Conservation (phyloP, 257 asterid species). For the Gynochthodes officinalis region DNA sequence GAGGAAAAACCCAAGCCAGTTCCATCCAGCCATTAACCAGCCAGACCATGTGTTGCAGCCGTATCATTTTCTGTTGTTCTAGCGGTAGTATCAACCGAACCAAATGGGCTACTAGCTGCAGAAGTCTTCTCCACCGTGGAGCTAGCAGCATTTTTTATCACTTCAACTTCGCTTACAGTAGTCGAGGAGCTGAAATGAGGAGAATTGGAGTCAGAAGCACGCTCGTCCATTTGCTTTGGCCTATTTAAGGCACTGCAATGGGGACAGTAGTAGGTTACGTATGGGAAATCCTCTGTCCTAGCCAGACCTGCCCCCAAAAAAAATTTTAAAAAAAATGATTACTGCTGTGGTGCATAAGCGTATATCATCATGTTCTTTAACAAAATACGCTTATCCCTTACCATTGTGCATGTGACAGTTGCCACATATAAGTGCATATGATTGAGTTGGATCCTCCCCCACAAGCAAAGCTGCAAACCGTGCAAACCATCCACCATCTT, state of each 20-base stretch:
- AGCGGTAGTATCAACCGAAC: constrained; percentile 16
- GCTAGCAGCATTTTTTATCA: constrained; percentile 17
- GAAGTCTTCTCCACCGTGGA: constrained; percentile 13
- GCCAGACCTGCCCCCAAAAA: constrained; percentile 72
- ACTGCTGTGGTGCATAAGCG: background rate
- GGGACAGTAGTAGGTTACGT: constrained; percentile 80
- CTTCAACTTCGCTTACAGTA: constrained; percentile 22
- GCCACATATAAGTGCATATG: constrained; percentile 78
- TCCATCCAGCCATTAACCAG: constrained; percentile 3
- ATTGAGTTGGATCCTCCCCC: constrained; percentile 78
- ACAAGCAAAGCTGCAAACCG: constrained; percentile 82
- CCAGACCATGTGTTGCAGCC: constrained; percentile 10
- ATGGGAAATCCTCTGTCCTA: constrained; percentile 80
- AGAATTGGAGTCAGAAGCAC: constrained; percentile 34
- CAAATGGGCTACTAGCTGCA: constrained; percentile 14
- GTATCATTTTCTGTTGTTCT: constrained; percentile 3
- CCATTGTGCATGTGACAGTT: constrained; percentile 83
- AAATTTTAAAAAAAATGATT: background rate
- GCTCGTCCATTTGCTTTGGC: constrained; percentile 43
- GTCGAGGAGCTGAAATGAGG: constrained; percentile 31
- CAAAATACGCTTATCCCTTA: constrained; percentile 16
- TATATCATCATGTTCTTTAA: background rate
- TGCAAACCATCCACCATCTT: constrained; percentile 71
- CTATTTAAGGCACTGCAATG: constrained; percentile 76
- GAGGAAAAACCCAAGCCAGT: background rate